These are phyloP conservation scores for Artemisia argyi DNA, from an alignment of 129 eudicot species.

Conservation along the genomic window DNA sequence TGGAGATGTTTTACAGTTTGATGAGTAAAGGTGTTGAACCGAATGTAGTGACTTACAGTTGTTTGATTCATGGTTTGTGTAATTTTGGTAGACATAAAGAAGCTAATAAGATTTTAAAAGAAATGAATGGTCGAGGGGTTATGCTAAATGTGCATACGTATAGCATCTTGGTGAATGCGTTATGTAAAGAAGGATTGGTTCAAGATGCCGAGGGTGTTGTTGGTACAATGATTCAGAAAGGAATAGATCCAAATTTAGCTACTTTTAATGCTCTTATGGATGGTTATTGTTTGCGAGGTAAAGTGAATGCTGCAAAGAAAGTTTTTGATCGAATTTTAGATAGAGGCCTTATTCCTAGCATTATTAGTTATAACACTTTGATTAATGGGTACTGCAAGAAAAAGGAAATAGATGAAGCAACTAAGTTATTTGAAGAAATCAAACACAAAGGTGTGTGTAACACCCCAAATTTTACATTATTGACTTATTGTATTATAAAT, in stretches of 20 bases:
- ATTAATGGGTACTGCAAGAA: slow-evolving; percentile 12
- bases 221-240: slow-evolving; percentile 12
- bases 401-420: slow-evolving; percentile 4
- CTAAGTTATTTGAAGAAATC: background rate
- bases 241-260: background rate
- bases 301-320: slow-evolving; percentile 1
- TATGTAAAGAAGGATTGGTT: slow-evolving; percentile 20
- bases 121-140: slow-evolving; percentile 10
- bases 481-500: too few relatives aligned
- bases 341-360: slow-evolving; percentile 1
- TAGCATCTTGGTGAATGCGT: slow-evolving; percentile 11
- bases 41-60: too few relatives aligned
- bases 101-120: slow-evolving; percentile 7
- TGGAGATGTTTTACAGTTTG: too few relatives aligned
- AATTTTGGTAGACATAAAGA: background rate
- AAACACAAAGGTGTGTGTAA: too few relatives aligned
- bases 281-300: slow-evolving; percentile 23
- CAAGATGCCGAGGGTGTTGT: slow-evolving; percentile 9
- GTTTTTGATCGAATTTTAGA: slow-evolving; percentile 1
- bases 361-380: slow-evolving; percentile 21
- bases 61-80: background rate
- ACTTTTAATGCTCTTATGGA: slow-evolving; percentile 17
- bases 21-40: too few relatives aligned
- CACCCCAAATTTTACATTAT: too few relatives aligned
- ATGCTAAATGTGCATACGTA: background rate